Conservation (phyloP, 495 filamentous ascomycete species). For the Emericellopsis terricola region DNA sequence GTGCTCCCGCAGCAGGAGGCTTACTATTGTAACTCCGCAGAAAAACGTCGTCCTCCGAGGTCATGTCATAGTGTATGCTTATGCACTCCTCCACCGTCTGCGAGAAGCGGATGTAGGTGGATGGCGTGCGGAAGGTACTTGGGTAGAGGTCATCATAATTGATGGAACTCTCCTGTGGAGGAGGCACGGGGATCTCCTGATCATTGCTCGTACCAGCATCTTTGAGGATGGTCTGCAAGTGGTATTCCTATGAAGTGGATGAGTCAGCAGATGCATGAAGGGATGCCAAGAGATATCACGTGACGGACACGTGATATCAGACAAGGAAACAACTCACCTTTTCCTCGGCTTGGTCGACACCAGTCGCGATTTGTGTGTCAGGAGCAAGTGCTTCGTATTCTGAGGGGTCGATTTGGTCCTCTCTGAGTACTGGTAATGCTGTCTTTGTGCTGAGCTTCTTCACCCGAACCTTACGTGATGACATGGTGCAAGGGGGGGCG, state of each 20-base stretch:
- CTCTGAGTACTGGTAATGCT: slow-evolving; percentile 65
- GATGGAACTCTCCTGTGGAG: slow-evolving; percentile 54
- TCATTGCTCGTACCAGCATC: slow-evolving; percentile 50
- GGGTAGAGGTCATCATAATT: slow-evolving; percentile 82
- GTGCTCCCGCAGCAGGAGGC: slow-evolving; percentile 40
- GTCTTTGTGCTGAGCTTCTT: slow-evolving; percentile 87
- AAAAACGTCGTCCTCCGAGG: slow-evolving; percentile 68
- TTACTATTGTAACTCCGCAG: slow-evolving; percentile 71
- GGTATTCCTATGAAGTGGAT: slow-evolving; percentile 58
- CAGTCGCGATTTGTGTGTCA: slow-evolving; percentile 67
- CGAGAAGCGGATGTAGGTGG: slow-evolving; percentile 93
- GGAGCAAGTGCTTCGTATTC: slow-evolving; percentile 36
- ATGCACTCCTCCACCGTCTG: slow-evolving; percentile 92
- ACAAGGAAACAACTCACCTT: slow-evolving; percentile 53
- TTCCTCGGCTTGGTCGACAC: slow-evolving; percentile 92
- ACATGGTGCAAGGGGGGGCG: slow-evolving; percentile 34
- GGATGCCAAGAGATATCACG: slow-evolving; percentile 24
- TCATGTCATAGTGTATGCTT: slow-evolving; percentile 76
- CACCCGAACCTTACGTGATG: slow-evolving; percentile 57
- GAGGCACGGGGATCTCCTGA: slow-evolving; percentile 75
- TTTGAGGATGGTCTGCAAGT: slow-evolving; percentile 85
- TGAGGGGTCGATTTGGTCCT: slow-evolving; percentile 73
- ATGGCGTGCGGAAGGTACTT: slow-evolving; percentile 57
- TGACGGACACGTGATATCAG: slow-evolving; percentile 28
- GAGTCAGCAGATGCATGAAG: slow-evolving; percentile 7